Evolutionary conservation across 2,329 filamentous ascomycete genomes (phyloP), one percentile per base, ranked within the genome.

Genomic region (Calycina marina): DNA sequence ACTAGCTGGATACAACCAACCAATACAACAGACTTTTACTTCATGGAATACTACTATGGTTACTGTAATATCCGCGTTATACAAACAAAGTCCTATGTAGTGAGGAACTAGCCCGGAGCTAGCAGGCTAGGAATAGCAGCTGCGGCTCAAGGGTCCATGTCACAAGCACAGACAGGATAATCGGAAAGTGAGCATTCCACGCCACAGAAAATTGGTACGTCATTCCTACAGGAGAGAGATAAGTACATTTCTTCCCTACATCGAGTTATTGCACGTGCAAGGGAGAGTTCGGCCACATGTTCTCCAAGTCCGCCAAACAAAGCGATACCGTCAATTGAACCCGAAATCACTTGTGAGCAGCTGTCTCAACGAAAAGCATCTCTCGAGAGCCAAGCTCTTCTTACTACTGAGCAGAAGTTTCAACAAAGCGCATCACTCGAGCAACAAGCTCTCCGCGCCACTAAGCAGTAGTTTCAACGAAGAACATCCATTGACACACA

Each of bases 191-290:
- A 4, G 25, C 2, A 27, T 4, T 3, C 4, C 13, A 14, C 25
- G 25, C 25, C 10, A 3, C 31, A 33, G 15, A 14, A 33, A 33
- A 14, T 3, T 4, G 15, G 20, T 3, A 3, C 22, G n/a, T 18
- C 12, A 26, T 26, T 30, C 28, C 4, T 30, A 15, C 28, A 14
- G 13, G 3, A 30, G 18, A 27, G 25, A 28, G 18, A 18, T 3
- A 24, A 33, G 4, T 27, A 28, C 28, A 17, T 18, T 33, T 26
- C 31, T 14, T 27, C 31, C 2, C 4, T 28, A 27, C 10, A 33
- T 2, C 31, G 31, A 27, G 18, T 33, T 18, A 33, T 33, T 33
- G 16, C 31, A 8, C 14, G 18, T 3, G 31, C 25, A 28, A 28
- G 31, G 18, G 31, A 26, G 24, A 33, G 25, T 14, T 33, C 25